These are phyloP conservation scores for Pholiota microspora DNA, from an alignment of 768 basidiomycete species.

Conservation along the genomic window DNA sequence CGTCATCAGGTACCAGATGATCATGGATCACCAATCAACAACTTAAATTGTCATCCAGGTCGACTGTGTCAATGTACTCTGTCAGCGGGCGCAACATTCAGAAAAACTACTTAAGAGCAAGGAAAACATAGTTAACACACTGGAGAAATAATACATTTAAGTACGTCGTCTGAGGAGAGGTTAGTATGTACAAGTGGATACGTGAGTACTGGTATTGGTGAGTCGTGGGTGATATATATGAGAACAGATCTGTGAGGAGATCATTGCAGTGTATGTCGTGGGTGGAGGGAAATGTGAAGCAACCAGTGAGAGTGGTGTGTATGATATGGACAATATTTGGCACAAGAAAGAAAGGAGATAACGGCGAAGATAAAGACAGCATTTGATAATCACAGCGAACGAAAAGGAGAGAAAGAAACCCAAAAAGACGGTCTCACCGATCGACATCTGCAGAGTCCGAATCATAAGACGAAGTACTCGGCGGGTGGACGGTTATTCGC, in stretches of 20 bases:
- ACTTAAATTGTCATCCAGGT: too few species aligned
- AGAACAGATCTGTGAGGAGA: not conserved
- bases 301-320: not conserved
- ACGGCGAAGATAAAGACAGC: not conserved
- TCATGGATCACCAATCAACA: too few species aligned
- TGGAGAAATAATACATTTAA: too few species aligned
- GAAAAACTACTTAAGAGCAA: too few species aligned
- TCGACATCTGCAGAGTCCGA: constrained; percentile 15
- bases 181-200: too few species aligned
- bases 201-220: not conserved
- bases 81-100: too few species aligned
- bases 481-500: constrained; percentile 15
- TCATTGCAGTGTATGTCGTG: not conserved
- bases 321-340: not conserved
- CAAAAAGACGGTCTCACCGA: not conserved
- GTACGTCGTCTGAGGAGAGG: not conserved
- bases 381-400: too few species aligned
- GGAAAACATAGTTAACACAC: too few species aligned
- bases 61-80: too few species aligned
- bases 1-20: too few species aligned
- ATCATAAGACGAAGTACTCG: constrained; percentile 12
- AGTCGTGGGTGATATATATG: not conserved
- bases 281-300: not conserved
- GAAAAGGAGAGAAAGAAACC: not conserved
- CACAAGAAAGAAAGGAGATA: not conserved